Base-by-base conservation (phyloP, 2,329 filamentous ascomycete genomes). In the Trichophyton rubrum region DNA sequence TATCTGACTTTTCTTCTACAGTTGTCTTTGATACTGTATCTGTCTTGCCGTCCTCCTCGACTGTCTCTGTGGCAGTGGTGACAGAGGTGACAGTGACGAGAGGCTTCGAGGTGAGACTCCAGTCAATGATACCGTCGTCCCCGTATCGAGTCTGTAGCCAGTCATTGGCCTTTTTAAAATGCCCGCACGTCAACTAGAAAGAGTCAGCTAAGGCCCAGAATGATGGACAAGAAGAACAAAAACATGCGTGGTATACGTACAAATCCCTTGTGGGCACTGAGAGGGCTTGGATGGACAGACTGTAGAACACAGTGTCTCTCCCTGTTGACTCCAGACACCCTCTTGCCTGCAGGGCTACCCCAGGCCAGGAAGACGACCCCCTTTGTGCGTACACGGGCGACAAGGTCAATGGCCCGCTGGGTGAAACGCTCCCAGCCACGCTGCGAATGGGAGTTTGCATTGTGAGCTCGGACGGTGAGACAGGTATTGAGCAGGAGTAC, bases 291-390 rank as follows among this genome's bases (percentile, higher is more conserved):
- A 75, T 99, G 93, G 57, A 91, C 90, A 68, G 85, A 88, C 74
- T 87, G 85, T 65, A 99, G 78, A 41, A 99, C 89, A 53, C 89
- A 80, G 75, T 99, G 92, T 68, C 81, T 85, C 65, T 82, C 79
- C 58, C 74, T 78, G 69, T 93, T 87, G 59, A 97, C 80, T 66
- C 85, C 87, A 47, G 80, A 76, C 22, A 95, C 89, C 60, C 91
- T 79, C 76, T 89, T 88, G 60, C 85, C 87, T 0, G 93, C 93
- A 1, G 90, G 89, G 4, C 79, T 85, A 15, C 93, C 93, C 93
- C 93, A 99, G 0, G 92, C 92, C 73, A 99, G 77, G 71, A 96
- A 99, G 3, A 96, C 93, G 1, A 99, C 92, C 1, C 93, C 93
- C 30, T 81, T 79, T 0, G 82, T 85, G 51, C 90, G 82, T 66